Base-by-base conservation (phyloP, 352 stramenopile species). In the Pythium folliculosum region DNA sequence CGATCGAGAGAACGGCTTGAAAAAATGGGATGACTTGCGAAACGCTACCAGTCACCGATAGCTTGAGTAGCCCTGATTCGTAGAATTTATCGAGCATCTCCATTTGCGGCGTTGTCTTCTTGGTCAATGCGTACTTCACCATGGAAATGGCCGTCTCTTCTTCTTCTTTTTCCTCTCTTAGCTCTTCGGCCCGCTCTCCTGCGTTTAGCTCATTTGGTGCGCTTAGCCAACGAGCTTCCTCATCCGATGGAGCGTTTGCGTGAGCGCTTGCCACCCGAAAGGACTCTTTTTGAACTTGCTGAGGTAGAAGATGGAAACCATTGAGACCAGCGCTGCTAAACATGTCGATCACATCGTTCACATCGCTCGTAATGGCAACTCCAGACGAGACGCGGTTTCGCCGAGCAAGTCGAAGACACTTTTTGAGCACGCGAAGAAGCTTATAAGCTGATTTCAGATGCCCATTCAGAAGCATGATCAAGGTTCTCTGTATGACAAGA, bases 31-130 rank as follows among this genome's bases (percentile, higher is more conserved):
- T 80, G 8, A 77, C 65, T 38, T 84, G 69, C 1, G 58, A 67
- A 35, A 84, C 61, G 19, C 57, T 77, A 1, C 73, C 75, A 10
- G 44, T 80, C 1, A 64, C 37, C 0, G 74, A 71, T 2, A 88
- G 62, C 44, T 86, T 85, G 13, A 86, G 48, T 1, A 87, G 45
- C 1, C 77, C 80, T 0, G 77, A 71, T 38, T 87, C 78, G 27
- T 81, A 87, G n/a, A 87, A 79, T 47, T 84, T 86, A 71, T 89
- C 78, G 7, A 87, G 59, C 38, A 76, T 78, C 45, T 86, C 76
- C 8, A 55, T 75, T 30, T 81, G 77, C 1, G 76, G 25, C 5
- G 64, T 58, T 5, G 58, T 60, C 19, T 81, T 82, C 48, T 86
- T 86, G 9, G 65, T 75, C 16, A 86, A 22, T 0, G 74, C 75